Evolutionary conservation across 139 green algal genomes (phyloP).

Genomic region (Diplosphaera chodatii): DNA sequence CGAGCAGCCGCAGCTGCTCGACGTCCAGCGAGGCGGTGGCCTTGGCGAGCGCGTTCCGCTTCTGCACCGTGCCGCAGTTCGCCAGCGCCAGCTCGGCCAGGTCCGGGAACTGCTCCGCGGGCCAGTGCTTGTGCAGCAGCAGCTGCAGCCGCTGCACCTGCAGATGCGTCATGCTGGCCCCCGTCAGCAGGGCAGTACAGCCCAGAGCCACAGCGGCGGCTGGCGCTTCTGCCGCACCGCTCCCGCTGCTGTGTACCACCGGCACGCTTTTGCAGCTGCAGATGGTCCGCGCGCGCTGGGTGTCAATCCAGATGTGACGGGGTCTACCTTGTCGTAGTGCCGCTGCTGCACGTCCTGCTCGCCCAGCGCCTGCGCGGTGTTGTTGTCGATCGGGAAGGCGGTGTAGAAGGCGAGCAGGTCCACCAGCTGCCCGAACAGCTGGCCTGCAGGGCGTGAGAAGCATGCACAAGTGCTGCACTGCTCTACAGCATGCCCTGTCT

Average conservation of each 20-base stretch:
- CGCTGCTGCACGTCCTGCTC: conserved; percentile 71
- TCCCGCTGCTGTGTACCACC: too few species aligned
- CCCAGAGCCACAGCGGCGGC: too few species aligned
- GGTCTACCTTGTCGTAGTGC: conserved; percentile 77
- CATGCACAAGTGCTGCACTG: too few species aligned
- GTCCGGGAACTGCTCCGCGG: conserved; percentile 30
- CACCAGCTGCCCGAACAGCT: conserved; percentile 79
- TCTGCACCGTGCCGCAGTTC: conserved; percentile 73
- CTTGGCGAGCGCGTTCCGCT: conserved; percentile 51
- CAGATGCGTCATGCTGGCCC: too few species aligned
- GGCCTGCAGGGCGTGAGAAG: too few species aligned
- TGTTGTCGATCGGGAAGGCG: conserved; percentile 90
- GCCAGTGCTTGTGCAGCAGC: conserved; percentile 73
- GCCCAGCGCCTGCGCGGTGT: conserved; percentile 75
- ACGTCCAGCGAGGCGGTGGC: conserved; percentile 46
- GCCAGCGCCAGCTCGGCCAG: conserved; percentile 73
- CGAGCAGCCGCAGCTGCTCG: conserved; percentile 67
- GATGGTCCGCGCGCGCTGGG: too few species aligned
- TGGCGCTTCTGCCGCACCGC: too few species aligned
- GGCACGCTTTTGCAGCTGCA: too few species aligned
- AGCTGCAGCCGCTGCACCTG: conserved; percentile 78
- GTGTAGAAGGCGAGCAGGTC: conserved; percentile 84
- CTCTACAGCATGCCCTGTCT: too few species aligned
- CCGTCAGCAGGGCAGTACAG: too few species aligned
- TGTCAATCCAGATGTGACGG: too few species aligned